A percentile compares a stretch with the other conserved stretches of the same genome.
Conservation (phyloP, 768 basidiomycete species). For the Baorangia bicolor region DNA sequence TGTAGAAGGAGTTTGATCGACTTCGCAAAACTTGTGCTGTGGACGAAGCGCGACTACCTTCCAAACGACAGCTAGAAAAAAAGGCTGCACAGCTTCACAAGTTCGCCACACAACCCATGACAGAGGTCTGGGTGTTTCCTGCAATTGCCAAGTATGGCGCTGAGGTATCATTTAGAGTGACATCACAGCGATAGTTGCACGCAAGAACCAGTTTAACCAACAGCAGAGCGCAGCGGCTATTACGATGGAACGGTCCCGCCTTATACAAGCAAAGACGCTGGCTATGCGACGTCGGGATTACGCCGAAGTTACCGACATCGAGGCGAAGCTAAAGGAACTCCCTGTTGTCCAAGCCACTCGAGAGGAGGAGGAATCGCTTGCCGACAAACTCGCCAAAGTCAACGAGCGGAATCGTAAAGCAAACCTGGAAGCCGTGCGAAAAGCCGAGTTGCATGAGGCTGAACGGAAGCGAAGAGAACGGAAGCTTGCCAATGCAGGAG, state of each 20-base stretch:
- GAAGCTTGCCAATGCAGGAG: slow-evolving; percentile 46
- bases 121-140: slow-evolving; percentile 59
- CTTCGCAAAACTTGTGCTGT: slow-evolving; percentile 41
- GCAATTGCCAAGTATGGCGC: slow-evolving; percentile 1
- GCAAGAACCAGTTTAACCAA: slow-evolving; percentile 49
- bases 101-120: slow-evolving; percentile 60
- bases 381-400: slow-evolving; percentile 65
- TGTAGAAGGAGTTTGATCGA: slow-evolving; percentile 73
- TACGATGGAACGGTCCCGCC: slow-evolving; percentile 62
- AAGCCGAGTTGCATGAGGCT: slow-evolving; percentile 66
- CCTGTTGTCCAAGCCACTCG: slow-evolving; percentile 18
- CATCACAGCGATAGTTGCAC: slow-evolving; percentile 72
- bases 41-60: slow-evolving; percentile 66
- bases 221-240: slow-evolving; percentile 33
- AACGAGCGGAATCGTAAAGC: slow-evolving; percentile 90
- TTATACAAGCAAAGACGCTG: slow-evolving; percentile 70
- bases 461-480: slow-evolving; percentile 73
- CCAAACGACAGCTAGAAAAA: slow-evolving; percentile 61
- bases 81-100: slow-evolving; percentile 64
- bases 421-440: slow-evolving; percentile 76
- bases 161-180: slow-evolving; percentile 57
- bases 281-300: slow-evolving; percentile 74
- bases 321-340: slow-evolving; percentile 60
- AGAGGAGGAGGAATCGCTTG: slow-evolving; percentile 33
- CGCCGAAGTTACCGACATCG: slow-evolving; percentile 58